phyloP scores from a whole-genome alignment of 495 filamentous ascomycete genomes.

The Amphirosellinia nigrospora region DNA sequence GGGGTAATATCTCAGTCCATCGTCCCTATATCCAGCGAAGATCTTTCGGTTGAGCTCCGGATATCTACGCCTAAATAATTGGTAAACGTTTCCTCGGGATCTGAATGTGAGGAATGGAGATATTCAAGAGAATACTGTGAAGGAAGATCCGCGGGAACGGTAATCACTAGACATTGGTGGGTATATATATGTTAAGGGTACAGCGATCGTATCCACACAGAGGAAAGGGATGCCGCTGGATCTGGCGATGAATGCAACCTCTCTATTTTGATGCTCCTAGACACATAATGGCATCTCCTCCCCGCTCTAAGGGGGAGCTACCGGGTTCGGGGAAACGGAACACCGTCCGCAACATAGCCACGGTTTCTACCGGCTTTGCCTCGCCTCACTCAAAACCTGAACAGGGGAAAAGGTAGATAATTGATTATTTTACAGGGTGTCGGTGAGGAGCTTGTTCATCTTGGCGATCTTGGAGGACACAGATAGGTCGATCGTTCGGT shows the following conservation, averaged over 20 bases:
- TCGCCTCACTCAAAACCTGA: slow-evolving; percentile 36
- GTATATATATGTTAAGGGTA: slow-evolving; percentile 9
- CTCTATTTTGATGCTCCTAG: slow-evolving; percentile 43
- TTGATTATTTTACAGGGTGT: slow-evolving; percentile 79
- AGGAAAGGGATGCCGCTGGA: slow-evolving; percentile 29
- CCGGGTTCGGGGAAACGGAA: slow-evolving; percentile 19
- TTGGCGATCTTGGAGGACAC: slow-evolving; percentile 93
- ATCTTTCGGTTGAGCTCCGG: too few species aligned
- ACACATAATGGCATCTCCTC: slow-evolving; percentile 36
- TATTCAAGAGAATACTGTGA: background rate
- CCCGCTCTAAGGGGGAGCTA: slow-evolving; percentile 26
- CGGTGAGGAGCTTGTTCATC: slow-evolving; percentile 98
- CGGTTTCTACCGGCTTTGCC: slow-evolving; percentile 23
- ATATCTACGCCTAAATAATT: background rate
- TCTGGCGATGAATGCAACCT: slow-evolving; percentile 39
- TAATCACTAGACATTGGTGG: background rate
- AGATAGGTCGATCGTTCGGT: slow-evolving; percentile 96
- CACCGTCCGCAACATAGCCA: slow-evolving; percentile 1
- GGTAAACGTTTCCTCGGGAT: too few species aligned
- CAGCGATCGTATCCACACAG: slow-evolving; percentile 35
- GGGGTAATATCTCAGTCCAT: too few species aligned
- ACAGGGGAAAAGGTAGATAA: slow-evolving; percentile 33
- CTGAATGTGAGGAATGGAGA: background rate
- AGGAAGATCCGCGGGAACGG: background rate
- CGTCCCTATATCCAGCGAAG: too few species aligned